Evolutionary conservation across 225 moss, liverwort and hornwort genomes (phyloP).

Genomic region (Pseudisothecium myosuroides): DNA sequence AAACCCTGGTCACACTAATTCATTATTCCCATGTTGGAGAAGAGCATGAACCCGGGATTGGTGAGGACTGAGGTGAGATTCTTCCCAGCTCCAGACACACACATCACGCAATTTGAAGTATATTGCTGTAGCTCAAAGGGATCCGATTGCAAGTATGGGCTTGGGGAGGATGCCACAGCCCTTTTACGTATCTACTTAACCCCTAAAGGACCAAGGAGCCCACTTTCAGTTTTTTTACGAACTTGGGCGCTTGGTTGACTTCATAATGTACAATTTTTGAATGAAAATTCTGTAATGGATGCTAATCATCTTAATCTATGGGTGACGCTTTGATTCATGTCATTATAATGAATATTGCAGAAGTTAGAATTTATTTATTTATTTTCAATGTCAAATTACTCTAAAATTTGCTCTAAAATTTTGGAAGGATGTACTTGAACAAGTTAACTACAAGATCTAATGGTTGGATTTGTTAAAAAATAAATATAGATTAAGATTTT

Average conservation of each 20-base stretch:
- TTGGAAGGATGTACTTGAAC: too few relatives aligned
- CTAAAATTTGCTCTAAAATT: too few relatives aligned
- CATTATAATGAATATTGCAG: too few relatives aligned
- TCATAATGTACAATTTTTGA: background rate
- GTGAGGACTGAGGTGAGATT: background rate
- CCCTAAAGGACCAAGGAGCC: too few relatives aligned
- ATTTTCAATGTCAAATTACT: too few relatives aligned
- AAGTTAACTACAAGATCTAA: too few relatives aligned
- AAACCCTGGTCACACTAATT: background rate
- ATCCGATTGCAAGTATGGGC: background rate
- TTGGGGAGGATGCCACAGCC: background rate
- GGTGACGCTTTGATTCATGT: too few relatives aligned
- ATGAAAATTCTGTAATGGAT: background rate
- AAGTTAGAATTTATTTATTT: too few relatives aligned
- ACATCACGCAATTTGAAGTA: background rate
- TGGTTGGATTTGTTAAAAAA: too few relatives aligned
- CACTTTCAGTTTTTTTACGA: too few relatives aligned
- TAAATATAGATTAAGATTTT: too few relatives aligned
- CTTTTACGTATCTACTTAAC: background rate
- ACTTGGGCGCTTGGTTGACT: too few relatives aligned
- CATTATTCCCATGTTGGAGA: background rate
- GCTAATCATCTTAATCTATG: background rate
- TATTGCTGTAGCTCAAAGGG: background rate
- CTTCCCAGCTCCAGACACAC: background rate
- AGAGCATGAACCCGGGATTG: background rate